These are phyloP conservation scores for Hanseniaspora taiwanica DNA, from an alignment of 805 yeast species.

Conservation along the genomic window DNA sequence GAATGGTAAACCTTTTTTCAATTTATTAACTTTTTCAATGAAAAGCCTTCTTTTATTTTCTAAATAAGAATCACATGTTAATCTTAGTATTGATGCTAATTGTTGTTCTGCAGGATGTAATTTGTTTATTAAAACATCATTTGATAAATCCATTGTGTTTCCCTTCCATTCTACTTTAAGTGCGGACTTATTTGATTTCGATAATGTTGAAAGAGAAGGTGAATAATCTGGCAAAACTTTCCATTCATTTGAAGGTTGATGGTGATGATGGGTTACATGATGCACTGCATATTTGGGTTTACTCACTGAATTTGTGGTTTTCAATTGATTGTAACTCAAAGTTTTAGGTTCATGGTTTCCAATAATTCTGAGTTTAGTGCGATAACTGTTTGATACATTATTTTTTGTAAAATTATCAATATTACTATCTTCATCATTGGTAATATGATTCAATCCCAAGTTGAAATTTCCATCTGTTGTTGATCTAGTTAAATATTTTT, in stretches of 20 bases:
- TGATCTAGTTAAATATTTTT: neutral
- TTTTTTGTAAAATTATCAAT: neutral
- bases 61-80: slow-evolving; percentile 76
- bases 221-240: slow-evolving; percentile 69
- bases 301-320: neutral
- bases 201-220: slow-evolving; percentile 59
- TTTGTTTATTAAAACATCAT: slow-evolving; percentile 58
- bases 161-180: slow-evolving; percentile 96
- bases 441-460: neutral
- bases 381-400: too few relatives aligned
- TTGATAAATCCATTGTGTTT: slow-evolving; percentile 80
- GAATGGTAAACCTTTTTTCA: slow-evolving; percentile 60
- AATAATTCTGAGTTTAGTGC: too few relatives aligned
- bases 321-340: too few relatives aligned
- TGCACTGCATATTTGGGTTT: neutral
- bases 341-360: too few relatives aligned
- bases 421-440: neutral
- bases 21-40: slow-evolving; percentile 73
- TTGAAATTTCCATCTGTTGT: too few relatives aligned
- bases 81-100: slow-evolving; percentile 76
- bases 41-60: slow-evolving; percentile 76
- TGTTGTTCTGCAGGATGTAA: slow-evolving; percentile 87
- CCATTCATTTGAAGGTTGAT: slow-evolving; percentile 45
- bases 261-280: slow-evolving; percentile 13
- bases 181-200: slow-evolving; percentile 42